Base-by-base conservation (phyloP, 441 rosid genomes). In the Populus hybrid region DNA sequence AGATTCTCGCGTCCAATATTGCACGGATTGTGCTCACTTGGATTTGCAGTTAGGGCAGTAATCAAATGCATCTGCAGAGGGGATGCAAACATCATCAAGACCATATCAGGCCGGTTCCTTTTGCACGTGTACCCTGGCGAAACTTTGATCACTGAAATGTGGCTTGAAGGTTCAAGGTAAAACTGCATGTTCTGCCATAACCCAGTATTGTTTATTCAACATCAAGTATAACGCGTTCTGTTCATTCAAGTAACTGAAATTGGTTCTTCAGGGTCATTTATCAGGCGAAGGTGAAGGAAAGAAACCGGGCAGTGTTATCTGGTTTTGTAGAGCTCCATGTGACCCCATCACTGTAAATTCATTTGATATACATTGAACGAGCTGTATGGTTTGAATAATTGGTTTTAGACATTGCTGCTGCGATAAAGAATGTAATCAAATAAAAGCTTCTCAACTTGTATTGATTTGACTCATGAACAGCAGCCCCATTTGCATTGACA, bases 11-110 rank as follows among this genome's bases (percentile, higher is more conserved):
- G 83, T 34, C 98, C 99, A 67, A 93, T 94, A 88, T 76, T 93
- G 91, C 99, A 96, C 59, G 98, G 99, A 72, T 80, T 96, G 36
- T 90, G 98, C 91, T 85, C 95, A 8, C 93, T 94, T 1, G 98
- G 98, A 63, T 94, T 89, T 75, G 92, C 98, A 61, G 88, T 89
- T 59, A 87, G 93, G 84, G 98, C 97, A 59, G 61, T 94, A 83
- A 88, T 94, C 85, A 96, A 92, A 77, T 83, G 88, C 79, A 81
- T 91, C 68, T 94, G 98, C 87, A 83, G 82, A 84, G 98, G 97
- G 70, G 92, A 94, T 69, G 81, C 94, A 61, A 79, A 81, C 70
- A 79, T 80, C 79, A 87, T 96, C 32, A 94, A 90, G 82, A 86
- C 34, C 63, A 91, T 96, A 79, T 89, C 88, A 1, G 95, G 92